A percentile compares a stretch with the other conserved stretches of the same genome.
These are phyloP conservation scores for Arctium lappa DNA, from an alignment of 129 eudicot genomes.

Conservation along the genomic window DNA sequence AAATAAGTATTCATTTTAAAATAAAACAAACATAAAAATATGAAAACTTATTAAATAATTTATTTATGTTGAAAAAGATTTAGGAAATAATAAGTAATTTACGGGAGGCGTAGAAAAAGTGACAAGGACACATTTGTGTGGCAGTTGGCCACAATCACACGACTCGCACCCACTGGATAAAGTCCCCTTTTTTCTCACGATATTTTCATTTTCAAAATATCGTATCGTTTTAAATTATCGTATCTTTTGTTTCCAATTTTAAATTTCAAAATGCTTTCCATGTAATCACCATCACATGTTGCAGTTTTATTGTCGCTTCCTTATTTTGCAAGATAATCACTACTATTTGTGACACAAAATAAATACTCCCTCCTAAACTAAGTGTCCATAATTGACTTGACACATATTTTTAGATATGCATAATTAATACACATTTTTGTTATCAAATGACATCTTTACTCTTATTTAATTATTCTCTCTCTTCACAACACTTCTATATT, in stretches of 20 bases:
- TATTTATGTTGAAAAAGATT: background rate
- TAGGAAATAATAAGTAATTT: background rate
- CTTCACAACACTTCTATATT: too few species aligned
- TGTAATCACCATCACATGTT: constrained; percentile 37
- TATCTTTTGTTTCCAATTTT: background rate
- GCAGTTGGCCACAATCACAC: constrained; percentile 42
- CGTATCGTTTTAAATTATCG: constrained; percentile 22
- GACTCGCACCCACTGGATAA: constrained; percentile 39
- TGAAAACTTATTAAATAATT: background rate
- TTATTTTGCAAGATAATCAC: constrained; percentile 24
- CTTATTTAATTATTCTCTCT: too few species aligned
- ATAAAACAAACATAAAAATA: too few species aligned
- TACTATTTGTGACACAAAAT: background rate
- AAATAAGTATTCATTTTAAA: too few species aligned
- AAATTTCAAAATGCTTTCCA: constrained; percentile 17
- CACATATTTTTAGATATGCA: too few species aligned
- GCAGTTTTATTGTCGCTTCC: constrained; percentile 37
- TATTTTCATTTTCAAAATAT: constrained; percentile 14
- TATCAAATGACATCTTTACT: too few species aligned
- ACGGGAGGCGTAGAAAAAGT: constrained; percentile 27
- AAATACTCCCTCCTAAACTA: too few species aligned
- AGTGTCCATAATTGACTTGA: too few species aligned
- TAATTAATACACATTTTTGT: too few species aligned
- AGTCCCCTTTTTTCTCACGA: constrained; percentile 3
- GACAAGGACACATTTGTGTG: constrained; percentile 29